Base-by-base conservation (phyloP, 176 grass and related monocot species). In the Oryza nivara region DNA sequence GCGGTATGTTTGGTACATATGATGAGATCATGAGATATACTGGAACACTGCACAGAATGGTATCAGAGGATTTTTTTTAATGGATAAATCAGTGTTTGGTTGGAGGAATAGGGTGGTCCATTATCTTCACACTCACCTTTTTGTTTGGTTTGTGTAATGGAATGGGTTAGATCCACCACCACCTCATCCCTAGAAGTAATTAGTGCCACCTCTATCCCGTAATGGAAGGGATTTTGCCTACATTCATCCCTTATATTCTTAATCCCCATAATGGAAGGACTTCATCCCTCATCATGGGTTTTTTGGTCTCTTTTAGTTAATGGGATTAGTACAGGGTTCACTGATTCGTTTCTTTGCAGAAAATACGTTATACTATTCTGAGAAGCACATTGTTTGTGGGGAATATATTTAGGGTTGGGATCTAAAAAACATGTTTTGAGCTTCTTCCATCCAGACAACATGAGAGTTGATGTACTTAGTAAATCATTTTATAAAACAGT, bases 371-470 rank as follows among this genome's bases (percentile, higher is more conserved):
- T 86, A 90, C 85, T 98, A 93, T 86, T 88, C 89, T 73, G 91
- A 93, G 71, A 90, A 92, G 49, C 93, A 98, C 70, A 83, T 93
- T 28, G 78, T 98, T 73, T 93, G 67, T 85, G 96, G 96, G 85
- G 87, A 95, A 82, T 95, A 95, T 93, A 82, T 89, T 83, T 91
- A 95, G 89, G 83, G 73, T 23, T 95, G 96, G 96, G 93, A 98
- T 79, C 91, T 91, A 7, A 80, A 8, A 84, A 98, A 52, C 82
- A 92, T 83, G 69, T 83, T 71, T 84, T 92, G 95, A 91, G 85
- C 70, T 88, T 95, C 88, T 95, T 98, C 76, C 78, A 94, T 56
- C 92, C 92, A 82, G 92, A 95, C 74, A 98, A 95, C 81, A 93
- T 98, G 93, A 95, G 96, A 84, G 82, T 95, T 77, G 96, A 95